These are phyloP conservation scores for Aspergillus steynii DNA, from an alignment of 495 filamentous ascomycete genomes.

Conservation along the genomic window DNA sequence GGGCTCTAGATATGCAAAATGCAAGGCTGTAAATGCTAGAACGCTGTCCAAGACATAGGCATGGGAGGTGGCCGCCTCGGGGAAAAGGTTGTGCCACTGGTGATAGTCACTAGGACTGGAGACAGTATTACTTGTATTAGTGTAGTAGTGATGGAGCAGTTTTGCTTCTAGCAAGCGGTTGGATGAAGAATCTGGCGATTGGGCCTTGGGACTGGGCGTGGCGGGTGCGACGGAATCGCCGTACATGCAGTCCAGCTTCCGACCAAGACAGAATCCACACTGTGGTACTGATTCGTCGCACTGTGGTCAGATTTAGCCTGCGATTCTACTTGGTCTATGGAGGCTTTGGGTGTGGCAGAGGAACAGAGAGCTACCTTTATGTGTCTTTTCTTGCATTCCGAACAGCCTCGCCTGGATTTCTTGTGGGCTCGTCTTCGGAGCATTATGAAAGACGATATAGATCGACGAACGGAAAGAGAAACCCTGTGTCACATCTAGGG, in stretches of 20 bases:
- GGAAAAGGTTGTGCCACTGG: background rate
- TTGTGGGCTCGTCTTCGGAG: background rate
- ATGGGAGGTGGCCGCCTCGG: background rate
- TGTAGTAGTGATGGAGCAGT: background rate
- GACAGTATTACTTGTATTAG: background rate
- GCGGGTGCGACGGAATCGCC: background rate
- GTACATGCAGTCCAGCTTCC: background rate
- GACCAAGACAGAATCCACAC: background rate
- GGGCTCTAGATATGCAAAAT: background rate
- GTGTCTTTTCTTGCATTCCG: background rate
- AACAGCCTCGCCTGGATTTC: background rate
- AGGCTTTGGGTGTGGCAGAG: too few relatives aligned
- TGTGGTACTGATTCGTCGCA: background rate
- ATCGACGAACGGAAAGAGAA: background rate
- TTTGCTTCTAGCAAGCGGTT: background rate
- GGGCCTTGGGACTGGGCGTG: background rate
- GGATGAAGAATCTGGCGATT: background rate
- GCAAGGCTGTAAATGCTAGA: background rate
- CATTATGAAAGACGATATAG: background rate
- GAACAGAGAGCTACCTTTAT: background rate
- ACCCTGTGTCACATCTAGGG: background rate
- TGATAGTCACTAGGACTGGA: background rate
- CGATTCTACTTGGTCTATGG: background rate
- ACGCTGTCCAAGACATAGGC: background rate
- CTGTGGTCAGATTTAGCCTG: background rate